Conservation (phyloP, 2,329 filamentous ascomycete species). For the Colletotrichum gloeosporioides region DNA sequence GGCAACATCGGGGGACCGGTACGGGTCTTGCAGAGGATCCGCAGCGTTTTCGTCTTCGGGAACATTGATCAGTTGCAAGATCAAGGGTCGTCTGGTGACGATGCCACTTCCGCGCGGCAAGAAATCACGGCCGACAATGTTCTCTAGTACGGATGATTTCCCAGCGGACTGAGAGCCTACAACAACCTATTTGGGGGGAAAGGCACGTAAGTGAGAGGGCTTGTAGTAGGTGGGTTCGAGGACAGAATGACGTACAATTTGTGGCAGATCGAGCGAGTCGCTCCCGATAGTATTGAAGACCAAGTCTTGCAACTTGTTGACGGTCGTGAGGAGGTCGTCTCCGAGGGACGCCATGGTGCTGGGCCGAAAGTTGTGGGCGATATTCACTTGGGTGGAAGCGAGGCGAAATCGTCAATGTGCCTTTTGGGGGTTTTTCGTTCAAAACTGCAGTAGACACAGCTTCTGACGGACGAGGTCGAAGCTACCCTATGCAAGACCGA, state of each 20-base stretch:
- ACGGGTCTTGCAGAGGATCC: slow-evolving; percentile 72
- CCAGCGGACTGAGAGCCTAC: slow-evolving; percentile 98
- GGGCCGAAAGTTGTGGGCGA: background rate
- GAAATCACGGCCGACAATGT: slow-evolving; percentile 98
- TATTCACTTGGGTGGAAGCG: background rate
- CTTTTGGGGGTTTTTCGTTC: background rate
- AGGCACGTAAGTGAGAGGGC: background rate
- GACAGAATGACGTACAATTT: slow-evolving; percentile 76
- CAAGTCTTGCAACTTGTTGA: slow-evolving; percentile 98
- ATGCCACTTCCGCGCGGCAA: slow-evolving; percentile 95
- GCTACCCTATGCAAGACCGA: background rate
- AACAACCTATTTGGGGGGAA: slow-evolving; percentile 75
- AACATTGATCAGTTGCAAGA: slow-evolving; percentile 98
- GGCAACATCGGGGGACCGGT: slow-evolving; percentile 77
- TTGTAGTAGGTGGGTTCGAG: background rate
- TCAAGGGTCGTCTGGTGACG: slow-evolving; percentile 90
- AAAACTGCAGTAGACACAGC: background rate
- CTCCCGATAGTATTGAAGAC: slow-evolving; percentile 99
- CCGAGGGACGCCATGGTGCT: slow-evolving; percentile 86
- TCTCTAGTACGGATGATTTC: slow-evolving; percentile 98
- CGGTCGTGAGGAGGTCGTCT: slow-evolving; percentile 91
- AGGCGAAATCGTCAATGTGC: background rate
- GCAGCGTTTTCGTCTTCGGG: slow-evolving; percentile 70
- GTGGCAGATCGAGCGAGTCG: slow-evolving; percentile 94
- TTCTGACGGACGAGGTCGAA: background rate